Evolutionary conservation across 2,329 filamentous ascomycete species (phyloP).

Genomic region (Aureobasidium sp.): DNA sequence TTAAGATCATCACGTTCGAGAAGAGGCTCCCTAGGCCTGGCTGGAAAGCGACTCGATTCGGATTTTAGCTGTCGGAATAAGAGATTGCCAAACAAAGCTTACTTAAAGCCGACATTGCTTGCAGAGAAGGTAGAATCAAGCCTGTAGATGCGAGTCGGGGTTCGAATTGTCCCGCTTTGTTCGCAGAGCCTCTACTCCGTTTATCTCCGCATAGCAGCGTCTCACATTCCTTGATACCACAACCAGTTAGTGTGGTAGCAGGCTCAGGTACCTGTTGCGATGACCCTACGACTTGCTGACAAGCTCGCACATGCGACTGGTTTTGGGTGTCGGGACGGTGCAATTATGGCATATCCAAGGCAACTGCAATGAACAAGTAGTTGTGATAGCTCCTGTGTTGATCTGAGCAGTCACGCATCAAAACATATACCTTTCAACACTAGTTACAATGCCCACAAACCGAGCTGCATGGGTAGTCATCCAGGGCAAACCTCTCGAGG

Average conservation of each 20-base stretch:
- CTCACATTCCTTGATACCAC: background rate
- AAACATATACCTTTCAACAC: background rate
- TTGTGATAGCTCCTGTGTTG: background rate
- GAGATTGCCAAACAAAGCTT: background rate
- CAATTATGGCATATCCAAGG: background rate
- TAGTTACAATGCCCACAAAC: conserved; percentile 17
- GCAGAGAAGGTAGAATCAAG: background rate
- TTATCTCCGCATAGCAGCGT: background rate
- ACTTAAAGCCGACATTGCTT: background rate
- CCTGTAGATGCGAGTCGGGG: background rate
- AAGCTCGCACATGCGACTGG: background rate
- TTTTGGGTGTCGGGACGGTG: background rate
- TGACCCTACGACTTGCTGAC: background rate
- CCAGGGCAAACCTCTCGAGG: conserved; percentile 19
- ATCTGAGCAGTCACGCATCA: background rate
- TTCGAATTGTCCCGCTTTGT: background rate
- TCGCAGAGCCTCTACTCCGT: background rate
- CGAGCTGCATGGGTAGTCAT: conserved; percentile 21
- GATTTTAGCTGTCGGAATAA: background rate
- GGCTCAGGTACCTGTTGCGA: background rate
- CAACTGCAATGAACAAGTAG: background rate
- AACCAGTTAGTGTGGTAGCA: background rate
- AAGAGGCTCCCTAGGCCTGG: no score
- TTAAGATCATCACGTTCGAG: no score
- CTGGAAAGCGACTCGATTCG: background rate